phyloP scores from a whole-genome alignment of 192 early-diverging fungal species.

The Coemansia sp. region DNA sequence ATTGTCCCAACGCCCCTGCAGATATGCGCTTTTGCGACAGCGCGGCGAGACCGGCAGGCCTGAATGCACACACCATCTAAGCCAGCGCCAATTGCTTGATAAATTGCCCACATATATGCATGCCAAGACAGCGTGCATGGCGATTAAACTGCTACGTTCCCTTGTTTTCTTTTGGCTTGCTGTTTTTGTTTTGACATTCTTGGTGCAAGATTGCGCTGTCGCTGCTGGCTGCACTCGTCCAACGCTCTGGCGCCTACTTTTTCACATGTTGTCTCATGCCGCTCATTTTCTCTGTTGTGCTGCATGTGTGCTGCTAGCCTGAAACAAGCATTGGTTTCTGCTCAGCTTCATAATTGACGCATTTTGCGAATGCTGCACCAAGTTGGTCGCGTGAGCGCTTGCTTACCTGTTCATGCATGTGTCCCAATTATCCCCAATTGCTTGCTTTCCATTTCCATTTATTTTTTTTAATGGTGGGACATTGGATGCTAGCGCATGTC shows the following conservation, averaged over 20 bases:
- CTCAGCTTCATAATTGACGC: not conserved
- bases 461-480: not conserved
- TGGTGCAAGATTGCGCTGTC: not conserved
- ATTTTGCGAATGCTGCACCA: not conserved
- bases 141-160: not conserved
- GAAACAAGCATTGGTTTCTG: not conserved
- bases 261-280: not conserved
- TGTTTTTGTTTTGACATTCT: not conserved
- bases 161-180: not conserved
- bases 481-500: constrained; percentile 3
- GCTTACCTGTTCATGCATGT: not conserved
- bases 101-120: not conserved
- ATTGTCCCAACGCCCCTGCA: not conserved
- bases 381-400: constrained; percentile 7
- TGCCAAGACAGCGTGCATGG: not conserved
- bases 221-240: not conserved
- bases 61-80: not conserved
- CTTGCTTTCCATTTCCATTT: not conserved
- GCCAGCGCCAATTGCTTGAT: not conserved
- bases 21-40: not conserved
- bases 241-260: not conserved
- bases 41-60: not conserved
- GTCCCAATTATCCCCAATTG: not conserved
- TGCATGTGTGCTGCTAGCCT: not conserved
- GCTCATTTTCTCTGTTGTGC: not conserved